Evolutionary conservation across 129 eudicot genomes (phyloP), one percentile per base, ranked within the genome.

Genomic region (Deinandra increscens): DNA sequence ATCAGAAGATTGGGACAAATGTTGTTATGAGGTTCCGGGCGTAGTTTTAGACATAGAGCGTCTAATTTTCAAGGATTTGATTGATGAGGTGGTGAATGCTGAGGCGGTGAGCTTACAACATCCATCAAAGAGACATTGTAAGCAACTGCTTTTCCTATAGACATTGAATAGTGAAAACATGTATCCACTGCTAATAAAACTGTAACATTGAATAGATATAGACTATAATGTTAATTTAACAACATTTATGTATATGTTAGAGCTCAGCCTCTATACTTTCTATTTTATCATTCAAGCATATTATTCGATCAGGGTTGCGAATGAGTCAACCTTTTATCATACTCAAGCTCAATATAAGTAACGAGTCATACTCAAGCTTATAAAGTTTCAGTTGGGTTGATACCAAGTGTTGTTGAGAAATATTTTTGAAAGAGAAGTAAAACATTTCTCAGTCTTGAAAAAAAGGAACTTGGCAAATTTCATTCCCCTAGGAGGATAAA

Each of bases 31-130:
- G 78, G 75, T 82, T 61, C 83, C 97, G 60, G 85, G 86, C 9
- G 46, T 90, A 64, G 93, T 87, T 37, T 80, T 94, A 74, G 99
- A 87, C 60, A 82, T 94, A 19, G 97, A 94, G 75, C 84, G 97
- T 22, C 75, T 78, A 38, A 87, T 94, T 31, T 89, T 89, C 69
- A 94, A 90, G 75, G 97, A 94, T 78, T 83, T 89, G 76, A 85
- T 94, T 11, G 68, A 69, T 18, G 97, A 90, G 74, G 79, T 87
- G 20, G 78, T 87, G 34, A 81, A 69, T 68, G 91, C 80, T 64
- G 85, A 80, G 23, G 77, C 37, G 22, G 54, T 73, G 6, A 71
- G 69, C 26, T 46, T 60, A 22, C 82, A 38, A 55, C 61, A 59
- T 68, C 76, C 64, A 67, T 69, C 85, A 11, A 31, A 60, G 37